Evolutionary conservation across 805 yeast species (phyloP).

Genomic region (Candida multigemmis): DNA sequence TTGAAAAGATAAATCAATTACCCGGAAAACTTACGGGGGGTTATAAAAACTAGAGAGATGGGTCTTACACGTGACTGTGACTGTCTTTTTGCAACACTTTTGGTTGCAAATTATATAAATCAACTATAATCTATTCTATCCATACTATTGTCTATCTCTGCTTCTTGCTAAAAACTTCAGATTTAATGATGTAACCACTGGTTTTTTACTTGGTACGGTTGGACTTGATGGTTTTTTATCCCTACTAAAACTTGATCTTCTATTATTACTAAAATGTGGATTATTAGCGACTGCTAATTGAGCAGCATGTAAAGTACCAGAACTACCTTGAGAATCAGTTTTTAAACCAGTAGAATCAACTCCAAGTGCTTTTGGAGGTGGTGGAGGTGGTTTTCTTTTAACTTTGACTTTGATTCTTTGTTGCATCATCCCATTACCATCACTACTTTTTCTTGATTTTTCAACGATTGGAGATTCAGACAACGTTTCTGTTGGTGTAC

Average conservation of each 20-base stretch:
- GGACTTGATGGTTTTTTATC: constrained; percentile 9
- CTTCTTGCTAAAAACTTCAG: constrained; percentile 56
- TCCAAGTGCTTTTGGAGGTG: constrained; percentile 10
- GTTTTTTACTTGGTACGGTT: constrained; percentile 2
- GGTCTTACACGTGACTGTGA: too few relatives aligned
- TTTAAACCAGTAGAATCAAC: constrained; percentile 21
- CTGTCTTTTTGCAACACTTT: too few relatives aligned
- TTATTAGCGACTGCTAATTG: constrained; percentile 31
- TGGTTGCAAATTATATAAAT: neutral
- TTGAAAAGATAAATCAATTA: too few relatives aligned
- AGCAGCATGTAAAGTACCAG: constrained; percentile 33
- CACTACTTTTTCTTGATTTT: neutral
- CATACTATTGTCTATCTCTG: constrained; percentile 31
- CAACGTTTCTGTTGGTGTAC: constrained; percentile 1
- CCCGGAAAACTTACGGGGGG: too few relatives aligned
- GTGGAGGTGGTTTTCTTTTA: constrained; percentile 25
- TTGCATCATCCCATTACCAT: constrained; percentile 8
- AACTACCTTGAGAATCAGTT: constrained; percentile 6
- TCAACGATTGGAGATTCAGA: neutral
- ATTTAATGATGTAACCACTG: constrained; percentile 43
- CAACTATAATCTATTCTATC: neutral
- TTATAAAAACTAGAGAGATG: too few relatives aligned
- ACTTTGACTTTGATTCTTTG: constrained; percentile 8
- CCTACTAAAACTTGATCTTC: constrained; percentile 29
- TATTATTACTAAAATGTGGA: constrained; percentile 12